These are phyloP conservation scores for Austroboletus niveus DNA, from an alignment of 1,284 basidiomycete genomes.

Conservation along the genomic window DNA sequence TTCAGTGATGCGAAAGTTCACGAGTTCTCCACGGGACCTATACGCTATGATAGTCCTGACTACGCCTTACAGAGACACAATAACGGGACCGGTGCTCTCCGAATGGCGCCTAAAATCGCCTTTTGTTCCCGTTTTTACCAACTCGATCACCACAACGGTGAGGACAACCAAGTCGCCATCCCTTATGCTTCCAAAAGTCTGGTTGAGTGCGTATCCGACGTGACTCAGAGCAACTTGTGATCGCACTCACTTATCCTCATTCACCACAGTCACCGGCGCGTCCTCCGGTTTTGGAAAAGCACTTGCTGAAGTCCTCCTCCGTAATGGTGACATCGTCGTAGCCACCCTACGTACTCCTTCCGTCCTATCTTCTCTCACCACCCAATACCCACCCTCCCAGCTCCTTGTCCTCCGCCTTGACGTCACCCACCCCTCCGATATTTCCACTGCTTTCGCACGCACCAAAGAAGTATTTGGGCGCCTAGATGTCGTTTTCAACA, in stretches of 20 bases:
- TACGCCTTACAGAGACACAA: too few relatives aligned
- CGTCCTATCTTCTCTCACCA: conserved; percentile 21
- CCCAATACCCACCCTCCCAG: conserved; percentile 9
- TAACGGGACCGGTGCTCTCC: too few relatives aligned
- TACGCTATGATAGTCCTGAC: background rate
- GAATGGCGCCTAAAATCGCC: too few relatives aligned
- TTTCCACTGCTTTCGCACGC: conserved; percentile 14
- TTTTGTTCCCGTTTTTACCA: too few relatives aligned
- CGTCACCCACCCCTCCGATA: conserved; percentile 14
- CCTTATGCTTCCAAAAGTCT: conserved; percentile 11
- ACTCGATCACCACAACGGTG: too few relatives aligned
- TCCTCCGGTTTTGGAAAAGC: conserved; percentile 34
- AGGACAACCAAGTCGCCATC: background rate
- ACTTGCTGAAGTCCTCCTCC: conserved; percentile 26
- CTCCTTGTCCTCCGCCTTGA: conserved; percentile 16
- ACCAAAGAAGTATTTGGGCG: conserved; percentile 9
- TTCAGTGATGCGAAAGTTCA: background rate
- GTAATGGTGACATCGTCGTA: conserved; percentile 31
- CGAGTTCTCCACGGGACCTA: background rate
- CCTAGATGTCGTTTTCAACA: conserved; percentile 24
- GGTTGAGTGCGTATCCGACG: conserved; percentile 10
- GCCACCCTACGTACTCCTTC: conserved; percentile 32
- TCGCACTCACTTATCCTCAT: background rate
- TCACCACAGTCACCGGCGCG: conserved; percentile 30
- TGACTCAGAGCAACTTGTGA: background rate